These are phyloP conservation scores for Saccharomycopsis babjevae DNA, from an alignment of 805 yeast genomes.

Conservation along the genomic window DNA sequence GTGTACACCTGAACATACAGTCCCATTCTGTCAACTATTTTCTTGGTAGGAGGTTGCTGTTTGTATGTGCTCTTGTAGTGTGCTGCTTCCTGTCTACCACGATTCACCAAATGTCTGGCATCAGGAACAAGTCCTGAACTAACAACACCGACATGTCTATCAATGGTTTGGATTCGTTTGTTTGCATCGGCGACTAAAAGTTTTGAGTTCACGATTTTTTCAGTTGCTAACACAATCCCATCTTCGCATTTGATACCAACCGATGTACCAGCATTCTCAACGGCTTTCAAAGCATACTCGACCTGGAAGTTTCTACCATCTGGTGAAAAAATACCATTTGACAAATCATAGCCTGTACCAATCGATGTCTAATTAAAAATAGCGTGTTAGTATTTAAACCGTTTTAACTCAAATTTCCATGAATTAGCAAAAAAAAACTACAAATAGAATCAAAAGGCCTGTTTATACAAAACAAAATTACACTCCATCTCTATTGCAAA, in stretches of 20 bases:
- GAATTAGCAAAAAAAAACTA: neutral
- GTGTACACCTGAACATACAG: conserved; percentile 92
- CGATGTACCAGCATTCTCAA: conserved; percentile 94
- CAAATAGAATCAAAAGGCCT: neutral
- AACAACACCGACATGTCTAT: conserved; percentile 87
- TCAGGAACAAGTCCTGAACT: conserved; percentile 95
- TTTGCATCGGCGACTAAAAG: conserved; percentile 82
- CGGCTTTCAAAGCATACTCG: conserved; percentile 95
- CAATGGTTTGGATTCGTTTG: conserved; percentile 85
- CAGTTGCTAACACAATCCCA: conserved; percentile 97
- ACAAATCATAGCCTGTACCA: conserved; percentile 98
- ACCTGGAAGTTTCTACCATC: conserved; percentile 96
- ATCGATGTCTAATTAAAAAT: conserved; percentile 57
- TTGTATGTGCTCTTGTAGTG: conserved; percentile 70
- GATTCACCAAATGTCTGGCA: conserved; percentile 84
- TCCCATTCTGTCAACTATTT: conserved; percentile 79
- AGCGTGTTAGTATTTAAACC: neutral
- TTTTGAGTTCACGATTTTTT: conserved; percentile 79
- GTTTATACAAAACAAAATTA: neutral
- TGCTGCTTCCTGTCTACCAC: conserved; percentile 88
- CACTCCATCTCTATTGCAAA: neutral
- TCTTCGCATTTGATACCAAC: conserved; percentile 87
- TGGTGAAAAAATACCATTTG: conserved; percentile 83
- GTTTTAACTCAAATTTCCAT: neutral
- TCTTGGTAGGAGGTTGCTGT: conserved; percentile 66